Conservation (phyloP, 805 yeast genomes). For the Yarrowia divulgata region DNA sequence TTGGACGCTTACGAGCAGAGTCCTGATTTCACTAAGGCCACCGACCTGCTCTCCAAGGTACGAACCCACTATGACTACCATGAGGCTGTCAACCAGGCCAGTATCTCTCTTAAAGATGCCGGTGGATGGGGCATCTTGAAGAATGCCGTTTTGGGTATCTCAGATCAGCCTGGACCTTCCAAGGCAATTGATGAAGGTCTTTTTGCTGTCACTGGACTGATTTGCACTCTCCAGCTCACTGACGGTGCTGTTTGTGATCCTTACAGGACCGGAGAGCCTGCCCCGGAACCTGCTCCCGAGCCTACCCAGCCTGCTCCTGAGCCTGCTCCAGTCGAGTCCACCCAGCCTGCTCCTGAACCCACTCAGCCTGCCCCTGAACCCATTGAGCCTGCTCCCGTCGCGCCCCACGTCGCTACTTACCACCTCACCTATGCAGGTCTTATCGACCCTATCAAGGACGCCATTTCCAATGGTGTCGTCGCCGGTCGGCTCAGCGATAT, state of each 20-base stretch:
- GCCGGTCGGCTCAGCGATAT: background rate
- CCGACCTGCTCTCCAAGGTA: background rate
- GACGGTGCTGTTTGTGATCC: constrained; percentile 1
- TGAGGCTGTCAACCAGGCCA: background rate
- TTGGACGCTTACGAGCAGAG: background rate
- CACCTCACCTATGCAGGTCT: background rate
- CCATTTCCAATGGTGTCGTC: background rate
- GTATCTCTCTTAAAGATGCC: background rate
- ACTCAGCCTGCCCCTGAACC: background rate
- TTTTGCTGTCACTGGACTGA: background rate
- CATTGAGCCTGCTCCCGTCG: background rate
- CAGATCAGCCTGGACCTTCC: background rate
- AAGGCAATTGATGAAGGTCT: background rate
- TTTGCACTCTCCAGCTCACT: constrained; percentile 7
- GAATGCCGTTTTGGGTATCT: background rate
- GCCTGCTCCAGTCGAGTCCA: background rate
- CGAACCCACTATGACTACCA: constrained; percentile 1
- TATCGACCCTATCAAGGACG: background rate
- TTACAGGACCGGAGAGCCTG: background rate
- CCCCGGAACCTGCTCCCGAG: background rate
- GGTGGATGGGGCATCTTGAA: background rate
- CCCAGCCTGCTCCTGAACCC: background rate
- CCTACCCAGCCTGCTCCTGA: background rate
- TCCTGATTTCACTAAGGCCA: background rate
- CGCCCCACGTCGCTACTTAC: background rate